Conservation (phyloP, 163 green algal species). For the Chlamydomonas reinhardtii region DNA sequence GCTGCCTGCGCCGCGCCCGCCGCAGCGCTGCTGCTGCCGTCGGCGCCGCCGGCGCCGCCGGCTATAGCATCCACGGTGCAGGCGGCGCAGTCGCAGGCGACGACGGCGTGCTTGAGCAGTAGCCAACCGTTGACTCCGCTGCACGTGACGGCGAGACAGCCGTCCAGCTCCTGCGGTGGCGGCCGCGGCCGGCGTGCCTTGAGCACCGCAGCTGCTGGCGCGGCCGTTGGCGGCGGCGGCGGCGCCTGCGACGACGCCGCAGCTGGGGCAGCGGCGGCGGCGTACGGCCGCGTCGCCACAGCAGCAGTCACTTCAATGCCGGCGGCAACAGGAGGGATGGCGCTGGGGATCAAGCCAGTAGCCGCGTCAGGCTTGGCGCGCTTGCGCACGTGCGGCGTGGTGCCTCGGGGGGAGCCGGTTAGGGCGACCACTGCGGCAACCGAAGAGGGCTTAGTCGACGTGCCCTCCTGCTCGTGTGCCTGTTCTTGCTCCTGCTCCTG, state of each 20-base stretch:
- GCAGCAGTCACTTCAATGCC: no score
- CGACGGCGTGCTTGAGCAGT: conserved; percentile 9
- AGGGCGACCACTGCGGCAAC: no score
- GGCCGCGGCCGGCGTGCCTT: not conserved
- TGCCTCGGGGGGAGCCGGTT: no score
- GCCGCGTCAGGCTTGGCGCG: no score
- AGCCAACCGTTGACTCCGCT: not conserved
- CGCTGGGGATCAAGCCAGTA: not conserved
- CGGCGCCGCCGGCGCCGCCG: no score
- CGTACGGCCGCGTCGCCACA: no score
- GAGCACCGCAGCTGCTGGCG: no score
- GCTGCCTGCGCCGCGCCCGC: no score
- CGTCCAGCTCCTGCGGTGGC: not conserved
- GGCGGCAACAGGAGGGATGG: not conserved
- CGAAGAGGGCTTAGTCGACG: no score
- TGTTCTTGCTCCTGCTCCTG: no score
- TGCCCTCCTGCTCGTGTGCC: no score
- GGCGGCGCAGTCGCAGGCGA: not conserved
- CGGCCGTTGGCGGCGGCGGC: not conserved
- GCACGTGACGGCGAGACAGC: not conserved
- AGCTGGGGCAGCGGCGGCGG: not conserved
- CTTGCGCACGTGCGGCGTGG: no score
- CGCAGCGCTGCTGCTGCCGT: not conserved
- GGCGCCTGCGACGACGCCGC: not conserved
- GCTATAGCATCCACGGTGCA: not conserved